Evolutionary conservation across 129 eudicot genomes (phyloP).

Genomic region (Sambucus nigra): DNA sequence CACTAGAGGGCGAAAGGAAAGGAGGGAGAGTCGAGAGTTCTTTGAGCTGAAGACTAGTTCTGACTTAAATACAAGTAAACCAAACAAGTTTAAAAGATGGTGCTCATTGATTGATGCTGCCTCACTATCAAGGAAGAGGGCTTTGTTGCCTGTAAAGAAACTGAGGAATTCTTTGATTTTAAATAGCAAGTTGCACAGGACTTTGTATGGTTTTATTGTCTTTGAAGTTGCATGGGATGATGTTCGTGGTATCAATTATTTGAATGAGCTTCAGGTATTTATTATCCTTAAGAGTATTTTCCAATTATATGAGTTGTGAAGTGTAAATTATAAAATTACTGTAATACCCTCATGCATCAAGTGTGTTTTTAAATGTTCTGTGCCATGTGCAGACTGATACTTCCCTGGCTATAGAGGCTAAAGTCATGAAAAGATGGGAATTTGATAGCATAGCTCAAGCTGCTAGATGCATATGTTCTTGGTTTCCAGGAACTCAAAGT

Average conservation of each 20-base stretch:
- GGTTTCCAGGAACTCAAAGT: constrained; percentile 70
- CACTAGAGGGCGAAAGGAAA: constrained; percentile 52
- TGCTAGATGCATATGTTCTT: constrained; percentile 45
- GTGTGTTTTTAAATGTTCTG: not conserved
- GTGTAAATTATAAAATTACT: too few relatives aligned
- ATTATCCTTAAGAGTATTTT: too few relatives aligned
- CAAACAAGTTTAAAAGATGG: constrained; percentile 51
- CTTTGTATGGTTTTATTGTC: constrained; percentile 79
- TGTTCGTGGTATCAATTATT: constrained; percentile 83
- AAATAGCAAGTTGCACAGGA: constrained; percentile 69
- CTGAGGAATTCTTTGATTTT: constrained; percentile 55
- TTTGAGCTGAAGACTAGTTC: constrained; percentile 25
- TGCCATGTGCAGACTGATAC: constrained; percentile 74
- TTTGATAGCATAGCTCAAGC: constrained; percentile 86
- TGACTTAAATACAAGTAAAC: constrained; percentile 16
- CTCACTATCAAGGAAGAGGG: constrained; percentile 54
- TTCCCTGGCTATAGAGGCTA: constrained; percentile 80
- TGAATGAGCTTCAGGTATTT: constrained; percentile 87
- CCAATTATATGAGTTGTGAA: too few relatives aligned
- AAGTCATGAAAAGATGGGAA: constrained; percentile 94
- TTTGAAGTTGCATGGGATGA: constrained; percentile 83
- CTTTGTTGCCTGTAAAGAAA: constrained; percentile 72
- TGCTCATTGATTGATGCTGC: constrained; percentile 54
- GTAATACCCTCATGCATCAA: not conserved
- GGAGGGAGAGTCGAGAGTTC: constrained; percentile 25